These are phyloP conservation scores for Cryptosporidium muris DNA, from an alignment of 169 alveolate species.

Conservation along the genomic window DNA sequence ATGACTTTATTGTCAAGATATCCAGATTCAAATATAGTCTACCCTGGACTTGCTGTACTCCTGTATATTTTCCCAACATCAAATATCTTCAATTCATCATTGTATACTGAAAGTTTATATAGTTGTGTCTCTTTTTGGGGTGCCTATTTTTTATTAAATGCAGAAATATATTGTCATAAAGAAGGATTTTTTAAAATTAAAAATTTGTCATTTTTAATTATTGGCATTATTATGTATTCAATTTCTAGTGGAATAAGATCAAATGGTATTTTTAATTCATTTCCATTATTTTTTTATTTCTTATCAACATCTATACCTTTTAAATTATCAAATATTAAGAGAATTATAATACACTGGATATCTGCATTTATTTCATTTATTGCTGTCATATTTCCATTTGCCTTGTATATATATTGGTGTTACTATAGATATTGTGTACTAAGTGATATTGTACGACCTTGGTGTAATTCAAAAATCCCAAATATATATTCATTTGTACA, in stretches of 20 bases:
- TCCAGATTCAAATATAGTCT: slow-evolving; percentile 10
- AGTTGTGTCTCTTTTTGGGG: slow-evolving; percentile 47
- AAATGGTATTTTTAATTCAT: slow-evolving; percentile 43
- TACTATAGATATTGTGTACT: slow-evolving; percentile 31
- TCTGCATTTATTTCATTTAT: slow-evolving; percentile 22
- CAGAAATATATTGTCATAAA: slow-evolving; percentile 17
- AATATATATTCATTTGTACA: slow-evolving; percentile 53
- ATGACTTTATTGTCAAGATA: slow-evolving; percentile 7
- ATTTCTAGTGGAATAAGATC: slow-evolving; percentile 40
- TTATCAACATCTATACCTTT: slow-evolving; percentile 7
- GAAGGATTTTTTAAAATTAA: slow-evolving; percentile 18
- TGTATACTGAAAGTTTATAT: slow-evolving; percentile 61
- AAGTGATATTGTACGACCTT: slow-evolving; percentile 19
- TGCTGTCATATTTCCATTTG: slow-evolving; percentile 9
- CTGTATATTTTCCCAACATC: slow-evolving; percentile 52
- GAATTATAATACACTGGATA: slow-evolving; percentile 17
- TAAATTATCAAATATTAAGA: not conserved
- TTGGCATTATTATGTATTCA: slow-evolving; percentile 7
- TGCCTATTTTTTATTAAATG: slow-evolving; percentile 32
- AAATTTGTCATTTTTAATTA: slow-evolving; percentile 3
- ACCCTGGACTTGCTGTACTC: slow-evolving; percentile 42
- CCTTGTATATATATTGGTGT: not conserved
- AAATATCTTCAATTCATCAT: slow-evolving; percentile 42
- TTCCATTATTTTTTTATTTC: slow-evolving; percentile 43
- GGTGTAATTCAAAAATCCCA: slow-evolving; percentile 32